phyloP scores from a whole-genome alignment of 768 basidiomycete species.

The Chlorophyllum brunneum region DNA sequence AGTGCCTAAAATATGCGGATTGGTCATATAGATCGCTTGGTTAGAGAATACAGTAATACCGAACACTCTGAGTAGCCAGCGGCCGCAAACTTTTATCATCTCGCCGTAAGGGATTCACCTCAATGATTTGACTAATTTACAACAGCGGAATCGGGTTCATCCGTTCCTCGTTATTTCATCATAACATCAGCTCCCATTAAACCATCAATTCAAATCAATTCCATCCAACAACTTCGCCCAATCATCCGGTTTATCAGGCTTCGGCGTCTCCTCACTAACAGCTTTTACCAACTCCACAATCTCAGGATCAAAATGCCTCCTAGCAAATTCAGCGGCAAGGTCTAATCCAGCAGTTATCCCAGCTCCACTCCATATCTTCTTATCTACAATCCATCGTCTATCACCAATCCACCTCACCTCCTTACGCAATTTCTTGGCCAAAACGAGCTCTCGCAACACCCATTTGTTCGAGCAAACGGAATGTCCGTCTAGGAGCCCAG shows the following conservation, averaged over 20 bases:
- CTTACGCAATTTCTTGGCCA: constrained; percentile 14
- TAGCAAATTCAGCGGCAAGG: constrained; percentile 24
- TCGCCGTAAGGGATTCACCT: too few relatives aligned
- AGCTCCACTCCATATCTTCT: constrained; percentile 25
- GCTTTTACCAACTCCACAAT: constrained; percentile 18
- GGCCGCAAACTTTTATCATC: too few relatives aligned
- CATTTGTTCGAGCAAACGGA: constrained; percentile 22
- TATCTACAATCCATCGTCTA: constrained; percentile 23
- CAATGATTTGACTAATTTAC: too few relatives aligned
- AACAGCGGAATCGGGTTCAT: too few relatives aligned
- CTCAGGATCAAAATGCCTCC: constrained; percentile 21
- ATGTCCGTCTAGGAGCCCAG: constrained; percentile 23
- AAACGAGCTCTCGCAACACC: constrained; percentile 9
- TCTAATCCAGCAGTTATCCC: constrained; percentile 25
- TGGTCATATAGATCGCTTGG: too few relatives aligned
- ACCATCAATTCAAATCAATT: constrained; percentile 14
- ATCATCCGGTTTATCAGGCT: constrained; percentile 23
- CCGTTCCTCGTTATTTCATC: neutral
- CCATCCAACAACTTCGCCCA: constrained; percentile 23
- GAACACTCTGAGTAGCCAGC: too few relatives aligned
- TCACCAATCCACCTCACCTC: constrained; percentile 27
- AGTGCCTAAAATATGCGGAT: too few relatives aligned
- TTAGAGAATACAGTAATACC: too few relatives aligned
- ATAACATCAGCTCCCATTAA: neutral
- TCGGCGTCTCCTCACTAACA: constrained; percentile 22